Base-by-base conservation (phyloP, 139 green algal species). In the Parachlorella kessleri region DNA sequence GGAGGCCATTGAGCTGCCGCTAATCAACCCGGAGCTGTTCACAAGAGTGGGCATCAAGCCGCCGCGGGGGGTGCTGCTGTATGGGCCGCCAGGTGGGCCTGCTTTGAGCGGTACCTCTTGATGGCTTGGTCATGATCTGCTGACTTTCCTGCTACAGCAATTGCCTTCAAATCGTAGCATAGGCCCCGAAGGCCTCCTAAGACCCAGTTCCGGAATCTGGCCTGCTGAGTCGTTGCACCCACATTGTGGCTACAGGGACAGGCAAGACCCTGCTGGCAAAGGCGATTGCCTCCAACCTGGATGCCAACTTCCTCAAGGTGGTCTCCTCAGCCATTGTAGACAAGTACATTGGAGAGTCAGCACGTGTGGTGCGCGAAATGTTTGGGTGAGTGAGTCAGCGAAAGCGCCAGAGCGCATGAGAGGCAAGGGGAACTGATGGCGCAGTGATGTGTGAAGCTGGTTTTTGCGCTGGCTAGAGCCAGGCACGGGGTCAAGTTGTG, bases 21-120 rank as follows among this genome's bases (percentile, higher is more conserved):
- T 99, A n/a, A 93, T 99, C 87, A 99, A 99, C 89, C 97, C 97
- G 21, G 97, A 99, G 90, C 91, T 99, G 21, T 99, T 99, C 88
- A 72, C 95, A 42, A 86, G 97, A 1, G 97, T 99, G 36, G 97
- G 97, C 79, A 99, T 99, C 91, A 98, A 98, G 70, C 97, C 97
- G 35, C 97, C 97, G 37, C 99, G 98, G 86, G 94, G 91, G 28
- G 93, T 97, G 79, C 85, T 97, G 78, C 89, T 97, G 65, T 97
- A 96, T 81, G 91, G 92, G 0, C 93, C 93, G 2, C 93, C 93
- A 1, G 95, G 74, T 59, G 39, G 1, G n/a, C n/a, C n/a, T n/a
- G n/a, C n/a, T n/a, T n/a, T n/a, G n/a, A n/a, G n/a, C n/a, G n/a
- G n/a, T n/a, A n/a, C n/a, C n/a, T n/a, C n/a, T n/a, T n/a, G 1